Percentiles rank a stretch among this genome's conserved stretches.
Evolutionary conservation across 2,329 filamentous ascomycete genomes (phyloP).

Genomic region (Emmonsia crescens): DNA sequence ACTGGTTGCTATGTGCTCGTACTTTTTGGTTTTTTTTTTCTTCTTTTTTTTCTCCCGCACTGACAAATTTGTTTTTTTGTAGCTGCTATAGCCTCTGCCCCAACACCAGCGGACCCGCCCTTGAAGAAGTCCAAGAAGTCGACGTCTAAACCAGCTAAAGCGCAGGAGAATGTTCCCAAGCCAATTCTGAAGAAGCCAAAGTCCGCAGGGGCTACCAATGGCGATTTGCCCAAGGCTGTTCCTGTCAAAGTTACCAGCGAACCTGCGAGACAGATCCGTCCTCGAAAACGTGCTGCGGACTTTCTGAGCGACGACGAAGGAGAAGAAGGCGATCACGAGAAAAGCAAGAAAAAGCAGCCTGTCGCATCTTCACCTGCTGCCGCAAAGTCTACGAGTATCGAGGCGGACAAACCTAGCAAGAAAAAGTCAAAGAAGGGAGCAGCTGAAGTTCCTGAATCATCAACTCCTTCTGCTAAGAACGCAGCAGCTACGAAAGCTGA

Average conservation of each 20-base stretch:
- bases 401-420: slow-evolving; percentile 21
- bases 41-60: slow-evolving; percentile 3
- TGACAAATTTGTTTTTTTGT: slow-evolving; percentile 9
- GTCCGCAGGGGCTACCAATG: slow-evolving; percentile 16
- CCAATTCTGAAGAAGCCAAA: slow-evolving; percentile 26
- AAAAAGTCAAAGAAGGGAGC: slow-evolving; percentile 41
- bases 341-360: background rate
- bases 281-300: slow-evolving; percentile 39
- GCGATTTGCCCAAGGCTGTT: slow-evolving; percentile 10
- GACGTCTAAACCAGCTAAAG: slow-evolving; percentile 23
- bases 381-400: slow-evolving; percentile 9
- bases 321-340: slow-evolving; percentile 5
- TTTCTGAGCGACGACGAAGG: slow-evolving; percentile 36
- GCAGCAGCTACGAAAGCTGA: background rate
- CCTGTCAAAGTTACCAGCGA: slow-evolving; percentile 25
- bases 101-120: slow-evolving; percentile 35
- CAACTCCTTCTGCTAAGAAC: background rate
- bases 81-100: slow-evolving; percentile 26
- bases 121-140: slow-evolving; percentile 51
- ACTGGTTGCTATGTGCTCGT: background rate
- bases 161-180: slow-evolving; percentile 22
- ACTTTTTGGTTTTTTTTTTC: slow-evolving; percentile 6
- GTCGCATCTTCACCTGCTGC: slow-evolving; percentile 15
- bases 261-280: slow-evolving; percentile 28
- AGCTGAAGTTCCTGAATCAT: background rate